phyloP scores from a whole-genome alignment of 176 grass and related monocot genomes.

The Aegilops sharonensis region DNA sequence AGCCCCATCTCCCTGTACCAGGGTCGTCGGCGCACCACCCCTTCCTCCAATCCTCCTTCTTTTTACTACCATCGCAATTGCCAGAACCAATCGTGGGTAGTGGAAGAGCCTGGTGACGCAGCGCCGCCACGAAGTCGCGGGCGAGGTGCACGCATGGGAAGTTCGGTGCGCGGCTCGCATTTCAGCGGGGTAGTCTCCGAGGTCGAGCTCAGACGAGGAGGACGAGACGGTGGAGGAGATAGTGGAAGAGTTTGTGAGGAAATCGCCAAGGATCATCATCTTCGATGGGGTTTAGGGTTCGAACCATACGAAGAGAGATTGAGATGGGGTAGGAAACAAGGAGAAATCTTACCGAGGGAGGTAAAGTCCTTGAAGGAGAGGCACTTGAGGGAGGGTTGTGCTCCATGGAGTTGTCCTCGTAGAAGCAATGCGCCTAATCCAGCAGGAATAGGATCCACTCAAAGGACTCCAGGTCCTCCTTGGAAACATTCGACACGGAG shows the following conservation, averaged over 20 bases:
- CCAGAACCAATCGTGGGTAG: too few species aligned
- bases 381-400: constrained; percentile 79
- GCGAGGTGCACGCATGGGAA: too few species aligned
- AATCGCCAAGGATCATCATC: background rate
- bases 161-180: too few species aligned
- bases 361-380: constrained; percentile 95
- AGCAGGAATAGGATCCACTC: constrained; percentile 92
- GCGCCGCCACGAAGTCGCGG: too few species aligned
- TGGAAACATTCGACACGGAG: constrained; percentile 80
- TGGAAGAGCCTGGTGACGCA: too few species aligned
- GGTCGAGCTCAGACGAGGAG: too few species aligned
- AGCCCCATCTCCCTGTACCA: too few species aligned
- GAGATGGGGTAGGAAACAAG: background rate
- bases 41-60: too few species aligned
- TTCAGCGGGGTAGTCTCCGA: too few species aligned
- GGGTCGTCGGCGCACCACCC: too few species aligned
- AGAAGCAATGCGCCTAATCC: constrained; percentile 93
- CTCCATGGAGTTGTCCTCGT: constrained; percentile 87
- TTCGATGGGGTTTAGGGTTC: background rate
- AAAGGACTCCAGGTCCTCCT: constrained; percentile 87
- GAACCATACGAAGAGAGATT: background rate
- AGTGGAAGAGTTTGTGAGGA: background rate
- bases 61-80: too few species aligned
- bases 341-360: constrained; percentile 49
- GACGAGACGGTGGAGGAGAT: too few species aligned